Base-by-base conservation (phyloP, 2,329 filamentous ascomycete genomes). In the Rutstroemia sp. region DNA sequence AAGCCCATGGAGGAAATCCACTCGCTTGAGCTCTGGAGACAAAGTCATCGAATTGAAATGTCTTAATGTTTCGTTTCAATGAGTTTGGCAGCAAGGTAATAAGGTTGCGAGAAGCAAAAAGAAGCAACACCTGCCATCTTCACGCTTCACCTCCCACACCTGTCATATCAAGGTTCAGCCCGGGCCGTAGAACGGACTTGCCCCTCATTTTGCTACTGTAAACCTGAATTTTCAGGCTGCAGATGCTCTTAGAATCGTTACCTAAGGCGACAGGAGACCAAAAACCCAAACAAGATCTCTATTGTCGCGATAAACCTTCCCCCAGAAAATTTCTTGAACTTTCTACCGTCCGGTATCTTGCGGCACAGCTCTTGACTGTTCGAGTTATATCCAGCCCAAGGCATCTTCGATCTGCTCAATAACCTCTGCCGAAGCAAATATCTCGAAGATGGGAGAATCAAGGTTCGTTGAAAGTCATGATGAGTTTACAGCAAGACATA, bases 371-470 rank as follows among this genome's bases (percentile, higher is more conserved):
- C 6, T 39, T 17, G 4, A 19, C 17, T 41, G 21, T 17, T 12
- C 17, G 37, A 34, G 17, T 25, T 17, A 27, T 19, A 44, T 50
- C 16, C 27, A 50, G 34, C 16, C 19, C 49, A 4, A 23, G 9
- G 14, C 19, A 50, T 38, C 21, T 34, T 34, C 19, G 25, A 17
- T 44, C 14, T 25, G 27, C 21, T 27, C 38, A 37, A 17, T 19
- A 53, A 14, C 30, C 50, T 50, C 45, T 50, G 42, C 27, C 41
- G 17, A 9, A 55, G 42, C 8, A 12, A 37, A 19, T 37, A 27
- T 44, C 30, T 60, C 50, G 52, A 67, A 60, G 54, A 69, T 69
- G 67, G 67, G 67, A 62, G 67, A 69, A 66, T 69, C 67, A 58
- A 68, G 67, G 67, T 68, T 19, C 54, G 66, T 67, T 17, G 39